Conservation (phyloP, 768 basidiomycete species). For the Pleurotus cornucopiae region DNA sequence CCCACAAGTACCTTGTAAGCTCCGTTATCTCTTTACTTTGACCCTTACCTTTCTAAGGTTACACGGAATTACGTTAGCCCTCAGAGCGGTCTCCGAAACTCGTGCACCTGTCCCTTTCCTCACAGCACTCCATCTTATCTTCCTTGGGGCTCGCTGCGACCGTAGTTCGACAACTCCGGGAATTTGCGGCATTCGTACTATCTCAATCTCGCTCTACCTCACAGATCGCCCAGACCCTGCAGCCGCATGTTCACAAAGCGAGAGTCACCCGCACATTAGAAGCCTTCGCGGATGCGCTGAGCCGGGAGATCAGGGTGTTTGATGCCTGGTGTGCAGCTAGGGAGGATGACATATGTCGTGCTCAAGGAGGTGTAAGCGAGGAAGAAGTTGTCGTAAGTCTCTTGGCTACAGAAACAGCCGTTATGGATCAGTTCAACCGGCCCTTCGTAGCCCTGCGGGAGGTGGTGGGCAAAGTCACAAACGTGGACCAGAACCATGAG, state of each 20-base stretch:
- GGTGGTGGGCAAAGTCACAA: conserved; percentile 34
- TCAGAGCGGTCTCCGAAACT: conserved; percentile 53
- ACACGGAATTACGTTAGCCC: conserved; percentile 28
- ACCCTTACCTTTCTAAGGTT: background rate
- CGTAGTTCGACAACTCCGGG: conserved; percentile 56
- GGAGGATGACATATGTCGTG: conserved; percentile 66
- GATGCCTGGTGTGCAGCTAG: conserved; percentile 66
- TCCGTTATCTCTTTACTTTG: background rate
- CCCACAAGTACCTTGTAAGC: conserved; percentile 28
- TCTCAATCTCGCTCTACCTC: conserved; percentile 21
- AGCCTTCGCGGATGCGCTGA: conserved; percentile 77
- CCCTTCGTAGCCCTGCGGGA: conserved; percentile 54
- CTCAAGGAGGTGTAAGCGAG: conserved; percentile 42
- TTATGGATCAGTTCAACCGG: conserved; percentile 53
- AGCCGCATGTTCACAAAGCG: conserved; percentile 13
- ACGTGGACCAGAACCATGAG: background rate
- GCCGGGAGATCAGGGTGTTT: conserved; percentile 51
- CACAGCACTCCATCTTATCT: conserved; percentile 62
- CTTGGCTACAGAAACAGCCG: conserved; percentile 55
- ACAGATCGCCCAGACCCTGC: conserved; percentile 9
- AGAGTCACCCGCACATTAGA: conserved; percentile 61
- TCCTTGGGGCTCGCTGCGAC: conserved; percentile 59
- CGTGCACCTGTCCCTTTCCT: conserved; percentile 60
- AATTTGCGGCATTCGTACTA: conserved; percentile 51
- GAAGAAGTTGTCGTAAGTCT: conserved; percentile 57